phyloP scores from a whole-genome alignment of 352 stramenopile genomes.

The Plasmopara muralis region DNA sequence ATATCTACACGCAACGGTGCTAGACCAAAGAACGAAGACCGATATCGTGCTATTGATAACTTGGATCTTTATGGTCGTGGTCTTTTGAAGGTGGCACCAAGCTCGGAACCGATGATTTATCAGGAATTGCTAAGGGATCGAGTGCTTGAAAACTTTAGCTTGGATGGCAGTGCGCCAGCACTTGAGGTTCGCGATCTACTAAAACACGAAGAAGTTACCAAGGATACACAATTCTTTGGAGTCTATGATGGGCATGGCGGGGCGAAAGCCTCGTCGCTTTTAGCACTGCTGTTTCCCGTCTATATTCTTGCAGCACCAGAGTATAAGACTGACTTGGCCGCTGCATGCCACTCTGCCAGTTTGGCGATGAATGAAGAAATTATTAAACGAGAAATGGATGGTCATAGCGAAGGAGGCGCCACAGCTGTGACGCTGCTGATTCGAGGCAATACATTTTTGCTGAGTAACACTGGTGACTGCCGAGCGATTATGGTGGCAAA shows the following conservation, averaged over 20 bases:
- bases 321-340: conserved; percentile 36
- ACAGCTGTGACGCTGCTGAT: conserved; percentile 62
- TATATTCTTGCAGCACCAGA: conserved; percentile 56
- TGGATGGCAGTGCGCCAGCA: conserved; percentile 28
- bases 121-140: conserved; percentile 25
- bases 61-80: conserved; percentile 52
- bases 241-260: conserved; percentile 77
- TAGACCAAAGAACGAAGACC: conserved; percentile 57
- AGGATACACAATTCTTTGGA: conserved; percentile 58
- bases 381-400: conserved; percentile 36
- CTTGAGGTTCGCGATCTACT: conserved; percentile 36
- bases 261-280: conserved; percentile 43
- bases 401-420: conserved; percentile 49
- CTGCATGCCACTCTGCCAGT: conserved; percentile 38
- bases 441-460: conserved; percentile 33
- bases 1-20: conserved; percentile 41
- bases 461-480: conserved; percentile 79
- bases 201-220: conserved; percentile 13
- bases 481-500: conserved; percentile 54
- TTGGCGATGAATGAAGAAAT: conserved; percentile 66
- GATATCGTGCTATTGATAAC: conserved; percentile 59
- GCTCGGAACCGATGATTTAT: conserved; percentile 14
- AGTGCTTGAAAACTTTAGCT: conserved; percentile 45
- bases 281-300: conserved; percentile 60
- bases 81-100: conserved; percentile 38